These are phyloP conservation scores for Ministeria vibrans DNA, from an alignment of 78 protist species.

Conservation along the genomic window DNA sequence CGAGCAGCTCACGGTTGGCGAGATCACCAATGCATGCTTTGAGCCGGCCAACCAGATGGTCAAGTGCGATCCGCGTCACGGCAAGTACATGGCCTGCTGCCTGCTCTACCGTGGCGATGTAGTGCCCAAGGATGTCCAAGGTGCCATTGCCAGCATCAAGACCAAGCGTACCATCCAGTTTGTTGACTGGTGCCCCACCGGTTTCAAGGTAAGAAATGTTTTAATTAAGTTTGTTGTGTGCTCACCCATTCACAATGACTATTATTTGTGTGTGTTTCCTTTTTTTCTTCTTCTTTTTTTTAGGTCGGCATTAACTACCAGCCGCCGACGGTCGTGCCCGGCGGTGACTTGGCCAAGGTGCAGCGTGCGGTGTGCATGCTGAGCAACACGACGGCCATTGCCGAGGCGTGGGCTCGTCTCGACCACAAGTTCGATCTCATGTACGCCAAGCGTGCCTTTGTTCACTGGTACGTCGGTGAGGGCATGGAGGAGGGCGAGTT, in stretches of 20 bases:
- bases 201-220: too few relatives aligned
- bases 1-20: slow-evolving; percentile 93
- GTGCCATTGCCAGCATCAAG: slow-evolving; percentile 95
- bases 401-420: slow-evolving; percentile 92
- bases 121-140: slow-evolving; percentile 97
- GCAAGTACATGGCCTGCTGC: slow-evolving; percentile 99
- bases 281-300: too few relatives aligned
- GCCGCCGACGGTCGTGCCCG: slow-evolving; percentile 95
- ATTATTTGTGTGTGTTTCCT: background rate
- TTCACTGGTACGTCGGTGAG: slow-evolving; percentile 98
- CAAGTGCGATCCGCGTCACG: slow-evolving; percentile 98
- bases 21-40: slow-evolving; percentile 94
- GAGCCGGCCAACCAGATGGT: slow-evolving; percentile 95
- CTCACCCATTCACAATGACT: background rate
- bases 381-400: slow-evolving; percentile 94
- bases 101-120: slow-evolving; percentile 98
- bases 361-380: slow-evolving; percentile 93
- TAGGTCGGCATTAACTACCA: slow-evolving; percentile 91
- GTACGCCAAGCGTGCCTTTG: slow-evolving; percentile 98
- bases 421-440: slow-evolving; percentile 93
- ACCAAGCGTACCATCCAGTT: slow-evolving; percentile 94
- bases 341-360: slow-evolving; percentile 96
- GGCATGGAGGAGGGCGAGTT: slow-evolving; percentile 99
- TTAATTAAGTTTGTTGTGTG: background rate
- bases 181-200: slow-evolving; percentile 98